Conservation (phyloP, 148 eudicot species). For the Amaranthus hypochondriacus region DNA sequence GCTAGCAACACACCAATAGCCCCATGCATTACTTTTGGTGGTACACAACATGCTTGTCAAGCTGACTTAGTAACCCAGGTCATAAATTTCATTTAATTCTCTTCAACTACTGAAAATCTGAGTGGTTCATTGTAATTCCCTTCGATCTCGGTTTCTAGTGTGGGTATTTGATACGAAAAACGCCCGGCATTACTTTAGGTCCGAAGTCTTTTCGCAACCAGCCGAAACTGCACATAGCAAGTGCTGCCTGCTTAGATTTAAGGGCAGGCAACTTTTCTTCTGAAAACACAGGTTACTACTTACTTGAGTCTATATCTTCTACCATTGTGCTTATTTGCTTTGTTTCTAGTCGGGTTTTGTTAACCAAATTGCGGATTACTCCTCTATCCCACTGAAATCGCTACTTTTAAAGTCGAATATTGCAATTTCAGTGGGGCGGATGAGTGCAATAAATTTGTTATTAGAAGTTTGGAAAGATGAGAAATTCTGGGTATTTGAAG, state of each 20-base stretch:
- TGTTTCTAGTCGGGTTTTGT: too few species aligned
- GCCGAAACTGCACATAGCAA: neutral
- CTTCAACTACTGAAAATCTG: neutral
- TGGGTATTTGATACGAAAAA: neutral
- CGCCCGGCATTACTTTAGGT: neutral
- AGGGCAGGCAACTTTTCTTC: conserved; percentile 1
- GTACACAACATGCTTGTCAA: conserved; percentile 8
- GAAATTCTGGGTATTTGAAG: neutral
- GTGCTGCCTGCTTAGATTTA: neutral
- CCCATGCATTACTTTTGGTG: conserved; percentile 3
- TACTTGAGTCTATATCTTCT: neutral
- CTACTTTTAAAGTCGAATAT: neutral
- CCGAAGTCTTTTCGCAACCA: neutral
- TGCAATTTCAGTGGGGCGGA: neutral
- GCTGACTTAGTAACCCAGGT: neutral
- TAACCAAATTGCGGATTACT: too few species aligned
- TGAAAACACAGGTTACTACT: neutral
- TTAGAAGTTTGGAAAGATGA: neutral
- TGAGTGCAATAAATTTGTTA: neutral
- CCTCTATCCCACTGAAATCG: too few species aligned
- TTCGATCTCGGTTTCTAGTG: neutral
- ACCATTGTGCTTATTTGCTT: neutral
- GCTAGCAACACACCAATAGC: neutral
- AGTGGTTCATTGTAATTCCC: neutral
- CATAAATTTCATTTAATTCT: neutral